Conservation (phyloP, 108 stramenopile species). For the Nitzschia putrida region DNA sequence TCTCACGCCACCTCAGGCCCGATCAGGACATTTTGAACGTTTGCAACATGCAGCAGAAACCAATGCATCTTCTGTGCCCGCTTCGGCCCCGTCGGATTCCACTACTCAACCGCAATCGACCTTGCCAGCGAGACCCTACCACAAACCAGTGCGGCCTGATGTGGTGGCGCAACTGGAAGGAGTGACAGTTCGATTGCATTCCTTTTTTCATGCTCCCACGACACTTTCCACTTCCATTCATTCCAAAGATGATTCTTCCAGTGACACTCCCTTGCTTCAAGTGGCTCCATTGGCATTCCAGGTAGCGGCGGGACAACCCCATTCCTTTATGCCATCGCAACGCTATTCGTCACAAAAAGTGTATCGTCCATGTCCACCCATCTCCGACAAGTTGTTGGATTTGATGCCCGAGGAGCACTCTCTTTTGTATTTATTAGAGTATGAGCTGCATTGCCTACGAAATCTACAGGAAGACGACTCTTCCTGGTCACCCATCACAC, state of each 20-base stretch:
- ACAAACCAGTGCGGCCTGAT: constrained; percentile 27
- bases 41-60: constrained; percentile 20
- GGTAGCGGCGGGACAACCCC: constrained; percentile 47
- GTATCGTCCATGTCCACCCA: constrained; percentile 26
- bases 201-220: constrained; percentile 36
- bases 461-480: too few relatives aligned
- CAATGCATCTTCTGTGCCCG: not conserved
- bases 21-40: constrained; percentile 57
- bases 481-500: too few relatives aligned
- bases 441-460: constrained; percentile 1
- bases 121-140: constrained; percentile 3
- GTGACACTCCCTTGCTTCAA: too few relatives aligned
- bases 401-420: constrained; percentile 40
- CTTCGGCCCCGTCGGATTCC: not conserved
- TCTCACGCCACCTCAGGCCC: constrained; percentile 62
- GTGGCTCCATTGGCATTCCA: constrained; percentile 36
- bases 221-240: constrained; percentile 4
- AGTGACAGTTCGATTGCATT: constrained; percentile 60
- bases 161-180: constrained; percentile 37
- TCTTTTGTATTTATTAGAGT: constrained; percentile 36
- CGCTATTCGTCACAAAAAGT: constrained; percentile 3
- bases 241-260: too few relatives aligned
- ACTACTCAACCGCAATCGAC: not conserved
- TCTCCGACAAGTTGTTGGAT: constrained; percentile 7
- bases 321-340: constrained; percentile 10